Conservation (phyloP, 2,329 filamentous ascomycete species). For the Lasiodiplodia citricola region DNA sequence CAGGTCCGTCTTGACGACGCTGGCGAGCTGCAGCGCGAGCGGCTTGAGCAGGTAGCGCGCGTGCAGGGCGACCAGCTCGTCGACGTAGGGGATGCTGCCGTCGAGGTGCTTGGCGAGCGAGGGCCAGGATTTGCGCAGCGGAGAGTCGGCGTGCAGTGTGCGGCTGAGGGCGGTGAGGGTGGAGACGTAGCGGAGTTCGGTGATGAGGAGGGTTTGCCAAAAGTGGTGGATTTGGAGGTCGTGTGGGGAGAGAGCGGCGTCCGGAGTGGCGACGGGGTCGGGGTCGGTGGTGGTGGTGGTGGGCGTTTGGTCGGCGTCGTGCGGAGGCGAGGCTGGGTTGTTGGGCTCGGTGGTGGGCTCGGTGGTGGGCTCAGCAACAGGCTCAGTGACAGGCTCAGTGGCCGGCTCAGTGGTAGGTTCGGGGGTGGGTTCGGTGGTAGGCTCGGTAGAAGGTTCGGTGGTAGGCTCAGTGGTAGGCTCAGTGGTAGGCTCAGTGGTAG, state of each 20-base stretch:
- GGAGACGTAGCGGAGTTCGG: not conserved
- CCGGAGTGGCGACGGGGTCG: not conserved
- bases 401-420: too few species aligned
- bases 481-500: too few species aligned
- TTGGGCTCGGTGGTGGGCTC: too few species aligned
- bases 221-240: not conserved
- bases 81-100: slow-evolving; percentile 30
- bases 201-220: slow-evolving; percentile 9
- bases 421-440: too few species aligned
- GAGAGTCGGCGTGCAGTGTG: not conserved
- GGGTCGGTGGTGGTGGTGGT: too few species aligned
- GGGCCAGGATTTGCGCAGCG: slow-evolving; percentile 31
- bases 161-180: not conserved
- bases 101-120: slow-evolving; percentile 35
- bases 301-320: not conserved
- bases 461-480: too few species aligned
- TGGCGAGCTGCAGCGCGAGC: not conserved
- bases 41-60: slow-evolving; percentile 11
- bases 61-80: slow-evolving; percentile 33
- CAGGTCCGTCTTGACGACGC: slow-evolving; percentile 29
- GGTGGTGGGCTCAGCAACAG: too few species aligned
- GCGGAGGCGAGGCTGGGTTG: too few species aligned
- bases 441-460: too few species aligned
- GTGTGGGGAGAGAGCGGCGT: not conserved
- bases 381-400: too few species aligned